Evolutionary conservation across 371 early-diverging fungal genomes (phyloP).

Genomic region (Lichtheimia ramosa): DNA sequence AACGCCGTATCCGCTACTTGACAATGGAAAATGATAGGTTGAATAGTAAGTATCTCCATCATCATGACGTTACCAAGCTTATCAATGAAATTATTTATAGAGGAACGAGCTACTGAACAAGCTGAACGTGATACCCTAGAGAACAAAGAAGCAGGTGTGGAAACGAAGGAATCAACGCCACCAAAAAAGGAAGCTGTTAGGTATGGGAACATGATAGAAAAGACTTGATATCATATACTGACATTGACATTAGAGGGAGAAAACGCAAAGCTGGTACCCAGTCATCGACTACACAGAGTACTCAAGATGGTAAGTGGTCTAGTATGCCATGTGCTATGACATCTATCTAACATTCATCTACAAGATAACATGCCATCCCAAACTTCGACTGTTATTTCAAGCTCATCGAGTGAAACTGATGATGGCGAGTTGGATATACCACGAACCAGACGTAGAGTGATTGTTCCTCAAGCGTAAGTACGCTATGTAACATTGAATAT

Average conservation of each 20-base stretch:
- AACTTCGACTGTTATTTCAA: too few species aligned
- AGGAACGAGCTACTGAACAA: background rate
- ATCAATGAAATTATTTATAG: background rate
- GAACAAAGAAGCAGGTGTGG: background rate
- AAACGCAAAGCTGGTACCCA: background rate
- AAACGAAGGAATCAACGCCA: background rate
- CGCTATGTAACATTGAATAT: too few species aligned
- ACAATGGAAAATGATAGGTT: conserved; percentile 7
- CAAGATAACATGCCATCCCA: background rate
- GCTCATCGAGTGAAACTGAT: background rate
- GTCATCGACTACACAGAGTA: too few species aligned
- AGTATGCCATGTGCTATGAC: background rate
- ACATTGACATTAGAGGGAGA: background rate
- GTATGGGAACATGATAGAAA: background rate
- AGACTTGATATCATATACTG: background rate
- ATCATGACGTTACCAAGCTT: background rate
- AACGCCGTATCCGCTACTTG: conserved; percentile 7
- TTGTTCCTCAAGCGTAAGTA: background rate
- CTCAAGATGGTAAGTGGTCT: too few species aligned
- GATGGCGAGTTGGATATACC: background rate
- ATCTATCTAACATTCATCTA: background rate
- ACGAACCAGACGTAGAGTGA: background rate
- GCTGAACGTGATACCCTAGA: background rate
- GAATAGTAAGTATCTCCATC: background rate
- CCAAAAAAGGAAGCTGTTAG: background rate